Base-by-base conservation (phyloP, 106 monocot species). In the Dendrobium chrysotoxum region DNA sequence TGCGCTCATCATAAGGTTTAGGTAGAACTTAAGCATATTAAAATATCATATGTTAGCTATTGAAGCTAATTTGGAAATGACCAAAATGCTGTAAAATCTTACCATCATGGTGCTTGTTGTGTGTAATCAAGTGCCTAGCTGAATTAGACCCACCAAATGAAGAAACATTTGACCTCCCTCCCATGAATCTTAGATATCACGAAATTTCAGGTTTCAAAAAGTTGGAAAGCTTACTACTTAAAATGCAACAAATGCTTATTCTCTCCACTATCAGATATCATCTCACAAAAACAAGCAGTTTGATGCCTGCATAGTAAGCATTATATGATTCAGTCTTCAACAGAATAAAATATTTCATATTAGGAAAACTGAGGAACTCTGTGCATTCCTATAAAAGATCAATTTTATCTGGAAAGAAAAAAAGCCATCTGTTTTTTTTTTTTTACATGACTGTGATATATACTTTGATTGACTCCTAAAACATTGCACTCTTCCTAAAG, bases 51-150 rank as follows among this genome's bases (percentile, higher is more conserved):
- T 16, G 15, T 31, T 71, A 15, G 17, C 38, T 16, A 71, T 25
- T 65, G 64, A 26, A 9, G 26, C 5, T 13, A 23, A 0, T 71
- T 28, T 38, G 5, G 38, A 71, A 73, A 74, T 74, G 18, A 41
- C 21, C 40, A 74, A 20, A 40, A 20, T 74, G 39, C 10, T 74
- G 74, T 74, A 76, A 50, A 8, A 76, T 26, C 47, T 21, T 50
- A 76, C 76, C 76, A 76, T 76, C 76, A 76, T 76, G 47, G 15
- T 46, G 47, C 47, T 40, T 46, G 18, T 74, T 74, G 74, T 45
- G 44, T 76, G 76, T 28, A 18, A n/a, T 76, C 76, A 45, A 50
- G 28, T 47, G n/a, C 47, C 47, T 76, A 76, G 45, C 26, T 50
- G 40, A 50, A 76, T 76, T 76, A 40, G 47, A 7, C 47, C 25